Evolutionary conservation across 2,329 filamentous ascomycete species (phyloP).

Genomic region (Sporothrix euskadiensis): DNA sequence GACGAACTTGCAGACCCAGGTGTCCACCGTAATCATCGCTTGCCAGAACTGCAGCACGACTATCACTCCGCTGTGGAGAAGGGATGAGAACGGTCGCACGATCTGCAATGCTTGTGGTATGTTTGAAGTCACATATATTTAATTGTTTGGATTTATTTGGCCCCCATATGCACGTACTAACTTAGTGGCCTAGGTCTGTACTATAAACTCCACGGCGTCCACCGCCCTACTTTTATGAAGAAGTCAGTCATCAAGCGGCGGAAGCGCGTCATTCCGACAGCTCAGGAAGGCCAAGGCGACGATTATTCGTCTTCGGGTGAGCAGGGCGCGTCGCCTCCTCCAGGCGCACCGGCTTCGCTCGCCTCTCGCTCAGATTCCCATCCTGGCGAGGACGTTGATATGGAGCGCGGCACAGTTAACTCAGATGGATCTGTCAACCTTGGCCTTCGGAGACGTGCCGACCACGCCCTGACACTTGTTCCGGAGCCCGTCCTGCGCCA

Average conservation of each 20-base stretch:
- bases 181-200: constrained; percentile 68
- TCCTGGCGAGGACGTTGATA: constrained; percentile 24
- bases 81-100: constrained; percentile 91
- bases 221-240: constrained; percentile 97
- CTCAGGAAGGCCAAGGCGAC: constrained; percentile 49
- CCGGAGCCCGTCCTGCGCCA: constrained; percentile 49
- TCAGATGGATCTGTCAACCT: constrained; percentile 66
- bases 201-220: constrained; percentile 91
- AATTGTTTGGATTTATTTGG: background rate
- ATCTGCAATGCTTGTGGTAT: constrained; percentile 98
- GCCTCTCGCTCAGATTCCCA: background rate
- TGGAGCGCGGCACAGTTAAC: constrained; percentile 59
- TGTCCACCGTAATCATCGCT: constrained; percentile 73
- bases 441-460: constrained; percentile 54
- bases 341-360: constrained; percentile 22
- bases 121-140: constrained; percentile 41
- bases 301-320: constrained; percentile 48
- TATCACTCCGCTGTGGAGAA: constrained; percentile 91
- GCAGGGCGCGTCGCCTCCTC: constrained; percentile 48
- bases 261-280: constrained; percentile 87
- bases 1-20: constrained; percentile 48
- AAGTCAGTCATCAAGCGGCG: constrained; percentile 94
- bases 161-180: constrained; percentile 14
- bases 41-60: constrained; percentile 98
- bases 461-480: constrained; percentile 50